Evolutionary conservation across 768 basidiomycete genomes (phyloP).

Genomic region (Tulasnella calospora): DNA sequence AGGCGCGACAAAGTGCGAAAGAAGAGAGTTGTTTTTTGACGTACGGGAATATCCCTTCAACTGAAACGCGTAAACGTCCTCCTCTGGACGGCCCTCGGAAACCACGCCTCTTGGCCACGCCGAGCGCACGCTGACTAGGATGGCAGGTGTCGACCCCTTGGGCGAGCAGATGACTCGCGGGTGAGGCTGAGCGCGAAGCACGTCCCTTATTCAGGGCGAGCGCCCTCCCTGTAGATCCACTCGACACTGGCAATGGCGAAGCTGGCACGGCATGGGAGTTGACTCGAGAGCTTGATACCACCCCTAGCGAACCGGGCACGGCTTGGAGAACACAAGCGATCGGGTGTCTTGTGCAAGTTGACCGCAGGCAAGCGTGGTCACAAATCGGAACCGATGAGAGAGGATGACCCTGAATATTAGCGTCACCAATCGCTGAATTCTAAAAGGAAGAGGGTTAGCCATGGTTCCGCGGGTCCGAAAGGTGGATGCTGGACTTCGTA

Average conservation of each 20-base stretch:
- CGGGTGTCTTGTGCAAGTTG: constrained; percentile 26
- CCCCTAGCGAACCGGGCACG: neutral
- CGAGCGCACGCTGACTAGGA: constrained; percentile 20
- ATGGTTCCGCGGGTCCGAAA: neutral
- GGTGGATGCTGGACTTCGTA: too few relatives aligned
- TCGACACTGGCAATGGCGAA: neutral
- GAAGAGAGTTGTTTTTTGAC: neutral
- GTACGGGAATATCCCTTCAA: constrained; percentile 26
- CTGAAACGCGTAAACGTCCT: constrained; percentile 27
- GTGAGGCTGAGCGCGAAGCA: constrained; percentile 19
- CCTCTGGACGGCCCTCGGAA: constrained; percentile 21
- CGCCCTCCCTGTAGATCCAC: neutral
- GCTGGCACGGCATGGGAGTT: neutral
- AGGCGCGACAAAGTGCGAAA: neutral
- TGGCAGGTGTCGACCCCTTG: constrained; percentile 24
- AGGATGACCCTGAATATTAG: constrained; percentile 23
- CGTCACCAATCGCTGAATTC: constrained; percentile 26
- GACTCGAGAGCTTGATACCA: neutral
- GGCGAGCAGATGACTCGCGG: constrained; percentile 24
- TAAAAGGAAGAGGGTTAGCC: neutral
- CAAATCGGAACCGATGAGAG: constrained; percentile 14
- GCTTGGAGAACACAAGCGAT: constrained; percentile 22
- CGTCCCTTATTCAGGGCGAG: neutral
- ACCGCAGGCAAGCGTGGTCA: constrained; percentile 25
- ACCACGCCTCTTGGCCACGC: constrained; percentile 28